Base-by-base conservation (phyloP, 1,284 basidiomycete species). In the Sporisorium iseilematis-ciliati region DNA sequence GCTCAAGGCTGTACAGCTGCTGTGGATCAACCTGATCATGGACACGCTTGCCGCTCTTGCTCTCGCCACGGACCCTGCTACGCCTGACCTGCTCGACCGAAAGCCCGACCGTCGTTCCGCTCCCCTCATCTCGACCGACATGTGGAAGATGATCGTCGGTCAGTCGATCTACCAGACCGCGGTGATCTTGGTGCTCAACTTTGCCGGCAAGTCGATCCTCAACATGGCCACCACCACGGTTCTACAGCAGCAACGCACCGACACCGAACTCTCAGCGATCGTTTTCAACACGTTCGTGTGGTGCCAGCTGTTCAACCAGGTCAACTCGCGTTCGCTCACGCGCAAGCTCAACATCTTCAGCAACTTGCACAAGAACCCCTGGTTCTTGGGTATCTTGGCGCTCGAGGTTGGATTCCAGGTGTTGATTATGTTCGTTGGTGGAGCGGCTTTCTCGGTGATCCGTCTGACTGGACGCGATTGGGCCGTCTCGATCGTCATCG, bases 201-300 rank as follows among this genome's bases (percentile, higher is more conserved):
- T 97, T 87, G 87, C 89, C 23, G 95, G 95, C 33, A 80, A 88
- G 33, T 72, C 84, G 35, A 94, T 98, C 67, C 89, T 97, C 50
- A 56, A 63, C 43, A 48, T 83, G 59, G 61, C 77, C 49, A 55
- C 59, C 14, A 52, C 57, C 21, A 89, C 90, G 4, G 50, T 57
- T 4, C 58, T 40, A 21, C 41, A 61, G 23, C 25, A n/a, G 7
- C 87, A 91, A 55, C 65, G 65, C n/a, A 87, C 88, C 29, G 66
- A 76, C 18, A 57, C 73, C 43, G 87, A 92, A 60, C 88, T 96
- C 12, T 90, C 91, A 79, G 94, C 95, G 0, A 88, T 98, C 14
- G 92, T 97, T 43, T 99, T 99, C 90, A 99, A 98, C 84, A 89
- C 91, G 18, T 99, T 97, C 82, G 96, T 99, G 49, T 98, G 97